Base-by-base conservation (phyloP, 352 stramenopile species). In the Phytophthora cactorum region DNA sequence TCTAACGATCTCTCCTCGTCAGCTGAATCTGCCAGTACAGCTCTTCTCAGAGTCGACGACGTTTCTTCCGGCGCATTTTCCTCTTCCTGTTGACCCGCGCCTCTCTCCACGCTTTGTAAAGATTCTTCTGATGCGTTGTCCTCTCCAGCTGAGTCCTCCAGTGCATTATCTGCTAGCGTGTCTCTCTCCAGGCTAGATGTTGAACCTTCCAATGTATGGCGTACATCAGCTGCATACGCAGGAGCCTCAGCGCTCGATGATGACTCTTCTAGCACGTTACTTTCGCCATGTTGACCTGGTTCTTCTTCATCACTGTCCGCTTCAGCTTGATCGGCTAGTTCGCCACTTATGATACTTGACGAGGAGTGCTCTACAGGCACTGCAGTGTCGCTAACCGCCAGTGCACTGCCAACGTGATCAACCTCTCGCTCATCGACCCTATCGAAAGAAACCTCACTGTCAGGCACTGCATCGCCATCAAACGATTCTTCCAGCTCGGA, bases 121-220 rank as follows among this genome's bases (percentile, higher is more conserved):
- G 29, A 47, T 27, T 29, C 50, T 50, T 61, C 52, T 54, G 50
- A 31, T 7, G 11, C 27, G 2, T 39, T 25, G 14, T 31, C 31
- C 4, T 59, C 49, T 36, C 59, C 22, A n/a, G 2, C 17, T 36
- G 62, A 69, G 1, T 59, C 29, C 49, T 65, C 55, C 29, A 67
- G 51, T 22, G 25, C 36, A 15, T 36, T 41, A 10, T 12, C 50
- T 32, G 60, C 47, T 22, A 22, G 22, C 22, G 22, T 22, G 22
- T 22, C 22, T 22, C 22, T 22, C 22, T 22, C 22, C 25, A 59
- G 6, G 7, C n/a, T 62, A 32, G 34, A 38, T 45, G 9, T 9
- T 47, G 44, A 52, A 38, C 44, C 17, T 8, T 59, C n/a, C 8
- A 57, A 11, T 15, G 5, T 15, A 49, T 29, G 11, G 28, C 7